Evolutionary conservation across 495 filamentous ascomycete species (phyloP), one percentile per base, ranked within the genome.

Genomic region (Aspergillus diversus): DNA sequence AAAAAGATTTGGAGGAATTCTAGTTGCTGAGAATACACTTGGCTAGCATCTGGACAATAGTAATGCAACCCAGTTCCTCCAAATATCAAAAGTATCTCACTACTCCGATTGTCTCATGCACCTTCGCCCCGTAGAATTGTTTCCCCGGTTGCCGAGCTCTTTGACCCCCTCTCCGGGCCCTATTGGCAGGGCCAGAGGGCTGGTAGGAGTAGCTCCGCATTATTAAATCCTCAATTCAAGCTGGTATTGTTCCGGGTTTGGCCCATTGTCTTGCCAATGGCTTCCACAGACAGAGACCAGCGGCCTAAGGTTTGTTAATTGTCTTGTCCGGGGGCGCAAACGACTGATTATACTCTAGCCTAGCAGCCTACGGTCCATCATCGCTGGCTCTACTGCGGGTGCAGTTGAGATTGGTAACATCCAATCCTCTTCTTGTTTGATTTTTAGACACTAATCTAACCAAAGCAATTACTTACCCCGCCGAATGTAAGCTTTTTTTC

Each of bases 401-500:
- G 95, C 95, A 56, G 86, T 97, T 63, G 95, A 99, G 77, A 98
- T 99, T 80, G 87, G 92, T 93, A 80, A 66, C 56, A 55, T 52
- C 37, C 54, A 46, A 35, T 60, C 50, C 61, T 58, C 21, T 27
- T 31, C 32, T 32, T 21, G 13, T 8, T 31, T 17, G 7, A 7
- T 55, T 33, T 21, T 32, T 39, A 37, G 35, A 17, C 43, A 15
- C n/a, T 50, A 59, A 65, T 48, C 57, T 33, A 15, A 49, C 5
- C 54, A n/a, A 67, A 96, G 88, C 92, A 60, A 97, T 99, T 69
- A 97, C 95, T 59, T 99, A 99, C 79, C 95, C 95, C 52, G 94
- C 94, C 67, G 95, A 99, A 76, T 99, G 90, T 93, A 85, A 67
- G 81, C 69, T 27, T 31, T 33, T 27, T 13, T 16, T 13, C 57